Percentiles rank a stretch among this genome's conserved stretches.
Conservation (phyloP, 306 rosid genomes). For the Casuarina glauca region DNA sequence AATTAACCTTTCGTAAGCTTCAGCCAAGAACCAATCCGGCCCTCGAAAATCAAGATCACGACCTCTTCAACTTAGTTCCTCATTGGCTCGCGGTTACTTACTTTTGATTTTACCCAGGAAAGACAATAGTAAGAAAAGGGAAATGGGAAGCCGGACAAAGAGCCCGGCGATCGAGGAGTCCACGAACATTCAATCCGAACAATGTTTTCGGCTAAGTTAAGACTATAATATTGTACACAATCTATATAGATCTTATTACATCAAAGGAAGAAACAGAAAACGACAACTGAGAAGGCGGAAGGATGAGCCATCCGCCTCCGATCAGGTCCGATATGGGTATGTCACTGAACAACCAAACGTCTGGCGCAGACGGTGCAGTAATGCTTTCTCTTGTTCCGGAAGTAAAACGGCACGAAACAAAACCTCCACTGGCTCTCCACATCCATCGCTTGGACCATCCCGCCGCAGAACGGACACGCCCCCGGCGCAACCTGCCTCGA, state of each 20-base stretch:
- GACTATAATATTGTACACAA: background rate
- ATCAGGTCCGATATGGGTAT: background rate
- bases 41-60: no score
- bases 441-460: conserved; percentile 72
- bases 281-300: background rate
- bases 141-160: no score
- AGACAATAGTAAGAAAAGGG: no score
- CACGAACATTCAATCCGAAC: no score
- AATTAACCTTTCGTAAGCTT: no score
- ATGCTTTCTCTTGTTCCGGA: conserved; percentile 60
- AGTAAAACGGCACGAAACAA: conserved; percentile 66
- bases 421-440: conserved; percentile 61
- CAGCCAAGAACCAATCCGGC: no score
- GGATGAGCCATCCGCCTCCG: background rate
- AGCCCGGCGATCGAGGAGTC: no score
- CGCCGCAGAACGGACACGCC: conserved; percentile 78
- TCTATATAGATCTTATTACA: background rate
- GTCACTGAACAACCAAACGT: conserved; percentile 39
- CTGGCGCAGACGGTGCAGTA: conserved; percentile 59
- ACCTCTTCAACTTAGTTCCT: no score
- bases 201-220: background rate
- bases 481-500: conserved; percentile 77
- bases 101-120: no score
- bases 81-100: no score
- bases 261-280: background rate